Percentiles rank a stretch among this genome's conserved stretches.
Evolutionary conservation across 2,329 filamentous ascomycete genomes (phyloP).

Genomic region (Exophiala viscosa): DNA sequence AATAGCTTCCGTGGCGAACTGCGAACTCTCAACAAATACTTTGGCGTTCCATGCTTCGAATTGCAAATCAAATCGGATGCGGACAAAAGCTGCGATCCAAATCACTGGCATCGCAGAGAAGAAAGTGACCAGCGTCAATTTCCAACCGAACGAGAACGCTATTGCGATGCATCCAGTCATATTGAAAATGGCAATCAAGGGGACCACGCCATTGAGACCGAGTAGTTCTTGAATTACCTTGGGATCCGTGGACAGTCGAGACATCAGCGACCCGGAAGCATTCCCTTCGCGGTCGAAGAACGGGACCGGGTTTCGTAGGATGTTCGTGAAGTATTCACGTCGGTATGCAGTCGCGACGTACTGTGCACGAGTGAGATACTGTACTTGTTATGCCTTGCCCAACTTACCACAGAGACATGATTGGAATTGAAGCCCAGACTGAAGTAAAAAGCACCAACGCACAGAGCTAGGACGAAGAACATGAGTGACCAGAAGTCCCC

Average conservation of each 20-base stretch:
- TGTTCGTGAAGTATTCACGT: slow-evolving; percentile 45
- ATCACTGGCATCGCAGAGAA: slow-evolving; percentile 57
- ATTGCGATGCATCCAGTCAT: slow-evolving; percentile 63
- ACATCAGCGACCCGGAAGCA: slow-evolving; percentile 47
- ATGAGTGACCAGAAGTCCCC: slow-evolving; percentile 54
- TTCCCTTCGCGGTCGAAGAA: slow-evolving; percentile 48
- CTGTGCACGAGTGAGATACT: slow-evolving; percentile 29
- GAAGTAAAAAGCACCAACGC: slow-evolving; percentile 44
- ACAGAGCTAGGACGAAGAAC: slow-evolving; percentile 54
- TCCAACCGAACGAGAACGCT: slow-evolving; percentile 72
- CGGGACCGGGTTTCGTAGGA: slow-evolving; percentile 41
- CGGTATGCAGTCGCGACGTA: slow-evolving; percentile 37
- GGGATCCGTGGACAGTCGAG: slow-evolving; percentile 47
- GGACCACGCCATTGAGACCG: slow-evolving; percentile 63
- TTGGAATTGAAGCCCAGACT: slow-evolving; percentile 46
- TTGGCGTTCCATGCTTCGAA: slow-evolving; percentile 24
- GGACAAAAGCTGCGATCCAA: slow-evolving; percentile 45
- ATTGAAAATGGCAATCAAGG: slow-evolving; percentile 67
- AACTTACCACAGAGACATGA: slow-evolving; percentile 35
- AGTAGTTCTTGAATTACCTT: slow-evolving; percentile 51
- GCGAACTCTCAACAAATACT: slow-evolving; percentile 57
- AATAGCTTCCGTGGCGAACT: slow-evolving; percentile 71
- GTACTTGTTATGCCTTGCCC: slow-evolving; percentile 29
- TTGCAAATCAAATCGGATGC: slow-evolving; percentile 22
- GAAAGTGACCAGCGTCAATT: slow-evolving; percentile 64